phyloP scores from a whole-genome alignment of 257 asterid genomes.

The Fraxinus americana region DNA sequence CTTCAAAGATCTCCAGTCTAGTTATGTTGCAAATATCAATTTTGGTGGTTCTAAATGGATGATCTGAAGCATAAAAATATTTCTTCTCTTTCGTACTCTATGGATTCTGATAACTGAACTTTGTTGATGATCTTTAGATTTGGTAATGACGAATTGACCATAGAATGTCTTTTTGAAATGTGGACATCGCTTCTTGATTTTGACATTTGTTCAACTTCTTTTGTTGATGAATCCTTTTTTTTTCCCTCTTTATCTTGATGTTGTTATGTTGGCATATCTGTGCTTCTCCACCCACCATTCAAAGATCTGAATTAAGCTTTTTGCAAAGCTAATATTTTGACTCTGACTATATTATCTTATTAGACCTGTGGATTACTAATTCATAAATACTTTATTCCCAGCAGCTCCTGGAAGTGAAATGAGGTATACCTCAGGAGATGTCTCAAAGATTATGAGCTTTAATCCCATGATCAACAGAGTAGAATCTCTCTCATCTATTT shows the following conservation, averaged over 20 bases:
- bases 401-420: slow-evolving; percentile 65
- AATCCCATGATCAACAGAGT: slow-evolving; percentile 48
- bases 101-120: slow-evolving; percentile 2
- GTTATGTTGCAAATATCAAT: neutral
- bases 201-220: neutral
- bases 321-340: slow-evolving; percentile 9
- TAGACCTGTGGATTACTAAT: slow-evolving; percentile 2
- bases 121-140: slow-evolving; percentile 9
- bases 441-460: slow-evolving; percentile 58
- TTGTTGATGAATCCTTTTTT: neutral
- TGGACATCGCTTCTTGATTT: slow-evolving; percentile 7
- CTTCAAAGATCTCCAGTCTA: neutral
- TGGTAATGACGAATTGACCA: neutral
- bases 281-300: neutral
- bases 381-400: slow-evolving; percentile 12
- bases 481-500: slow-evolving; percentile 49
- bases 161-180: neutral
- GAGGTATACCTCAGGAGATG: slow-evolving; percentile 69
- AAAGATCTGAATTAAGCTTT: neutral
- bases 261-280: neutral
- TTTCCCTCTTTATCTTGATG: neutral
- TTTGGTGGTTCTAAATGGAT: neutral
- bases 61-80: slow-evolving; percentile 11
- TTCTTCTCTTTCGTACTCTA: slow-evolving; percentile 10
- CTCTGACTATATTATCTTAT: neutral